phyloP scores from a whole-genome alignment of 768 basidiomycete genomes.

The Megacollybia marginata region DNA sequence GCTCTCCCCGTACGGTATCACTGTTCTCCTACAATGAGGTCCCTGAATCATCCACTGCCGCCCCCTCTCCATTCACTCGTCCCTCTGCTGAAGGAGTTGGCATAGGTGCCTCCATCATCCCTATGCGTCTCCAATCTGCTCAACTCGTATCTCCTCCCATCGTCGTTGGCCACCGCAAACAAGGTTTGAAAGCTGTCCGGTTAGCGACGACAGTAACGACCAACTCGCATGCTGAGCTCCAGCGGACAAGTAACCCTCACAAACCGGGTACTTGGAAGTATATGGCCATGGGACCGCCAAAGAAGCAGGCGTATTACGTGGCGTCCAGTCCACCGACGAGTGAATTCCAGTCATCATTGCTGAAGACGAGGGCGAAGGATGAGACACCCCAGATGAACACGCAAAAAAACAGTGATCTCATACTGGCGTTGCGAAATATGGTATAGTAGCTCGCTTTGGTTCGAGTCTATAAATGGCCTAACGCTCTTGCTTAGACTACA shows the following conservation, averaged over 20 bases:
- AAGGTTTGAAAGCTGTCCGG: slow-evolving; percentile 29
- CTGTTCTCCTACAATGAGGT: not conserved
- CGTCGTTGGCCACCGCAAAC: slow-evolving; percentile 34
- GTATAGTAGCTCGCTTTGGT: too few species aligned
- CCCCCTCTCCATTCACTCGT: slow-evolving; percentile 19
- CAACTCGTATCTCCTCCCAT: slow-evolving; percentile 30
- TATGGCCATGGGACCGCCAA: slow-evolving; percentile 10
- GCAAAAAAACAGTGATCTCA: too few species aligned
- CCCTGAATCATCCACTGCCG: slow-evolving; percentile 3
- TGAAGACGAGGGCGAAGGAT: too few species aligned
- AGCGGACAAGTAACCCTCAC: slow-evolving; percentile 36
- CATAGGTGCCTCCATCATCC: slow-evolving; percentile 13
- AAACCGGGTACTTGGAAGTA: slow-evolving; percentile 44
- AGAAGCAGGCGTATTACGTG: not conserved
- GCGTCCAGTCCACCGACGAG: too few species aligned
- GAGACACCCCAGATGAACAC: too few species aligned
- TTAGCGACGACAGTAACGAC: slow-evolving; percentile 22
- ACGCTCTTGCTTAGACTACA: too few species aligned
- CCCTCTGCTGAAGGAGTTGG: slow-evolving; percentile 21
- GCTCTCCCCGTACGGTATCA: slow-evolving; percentile 7
- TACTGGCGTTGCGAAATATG: too few species aligned
- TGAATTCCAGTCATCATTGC: too few species aligned
- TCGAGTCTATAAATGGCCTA: too few species aligned
- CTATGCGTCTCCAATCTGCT: slow-evolving; percentile 23
- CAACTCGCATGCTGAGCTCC: slow-evolving; percentile 18